Conservation (phyloP, 2,329 filamentous ascomycete species). For the Colletotrichum camelliae region DNA sequence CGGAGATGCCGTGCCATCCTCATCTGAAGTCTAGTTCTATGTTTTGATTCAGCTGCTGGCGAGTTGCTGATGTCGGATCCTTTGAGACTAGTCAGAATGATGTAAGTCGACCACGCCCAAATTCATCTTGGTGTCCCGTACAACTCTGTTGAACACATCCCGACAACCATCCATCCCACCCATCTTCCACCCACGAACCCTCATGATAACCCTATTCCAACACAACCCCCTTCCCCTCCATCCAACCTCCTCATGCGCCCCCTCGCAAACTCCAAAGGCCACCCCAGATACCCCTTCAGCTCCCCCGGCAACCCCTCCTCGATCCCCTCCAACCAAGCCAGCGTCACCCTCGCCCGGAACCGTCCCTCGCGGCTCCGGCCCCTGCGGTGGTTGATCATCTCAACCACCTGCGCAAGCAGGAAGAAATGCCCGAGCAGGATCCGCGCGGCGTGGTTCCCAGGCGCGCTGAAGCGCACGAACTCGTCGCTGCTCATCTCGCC, state of each 20-base stretch:
- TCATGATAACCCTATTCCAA: accelerated
- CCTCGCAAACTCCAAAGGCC: slow-evolving; percentile 31
- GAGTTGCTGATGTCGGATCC: background rate
- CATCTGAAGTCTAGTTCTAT: background rate
- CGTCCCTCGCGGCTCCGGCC: slow-evolving; percentile 23
- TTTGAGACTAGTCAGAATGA: background rate
- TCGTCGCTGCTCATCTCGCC: slow-evolving; percentile 32
- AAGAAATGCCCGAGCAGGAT: slow-evolving; percentile 43
- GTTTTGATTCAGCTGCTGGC: background rate
- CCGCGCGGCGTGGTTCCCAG: slow-evolving; percentile 34
- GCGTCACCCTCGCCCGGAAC: slow-evolving; percentile 31
- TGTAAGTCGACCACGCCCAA: background rate
- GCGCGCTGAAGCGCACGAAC: slow-evolving; percentile 35
- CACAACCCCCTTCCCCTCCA: accelerated
- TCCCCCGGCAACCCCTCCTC: slow-evolving; percentile 33
- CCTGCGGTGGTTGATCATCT: background rate
- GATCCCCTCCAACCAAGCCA: slow-evolving; percentile 44
- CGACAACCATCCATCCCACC: no score
- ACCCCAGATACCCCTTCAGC: slow-evolving; percentile 37
- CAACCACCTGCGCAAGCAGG: slow-evolving; percentile 32
- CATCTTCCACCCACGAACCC: background rate
- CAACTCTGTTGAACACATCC: background rate
- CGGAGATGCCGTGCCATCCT: background rate
- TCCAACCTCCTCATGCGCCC: slow-evolving; percentile 3
- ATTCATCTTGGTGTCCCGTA: accelerated